These are phyloP conservation scores for Paecilomyces sp. DNA, from an alignment of 2,329 filamentous ascomycete genomes.

Conservation along the genomic window DNA sequence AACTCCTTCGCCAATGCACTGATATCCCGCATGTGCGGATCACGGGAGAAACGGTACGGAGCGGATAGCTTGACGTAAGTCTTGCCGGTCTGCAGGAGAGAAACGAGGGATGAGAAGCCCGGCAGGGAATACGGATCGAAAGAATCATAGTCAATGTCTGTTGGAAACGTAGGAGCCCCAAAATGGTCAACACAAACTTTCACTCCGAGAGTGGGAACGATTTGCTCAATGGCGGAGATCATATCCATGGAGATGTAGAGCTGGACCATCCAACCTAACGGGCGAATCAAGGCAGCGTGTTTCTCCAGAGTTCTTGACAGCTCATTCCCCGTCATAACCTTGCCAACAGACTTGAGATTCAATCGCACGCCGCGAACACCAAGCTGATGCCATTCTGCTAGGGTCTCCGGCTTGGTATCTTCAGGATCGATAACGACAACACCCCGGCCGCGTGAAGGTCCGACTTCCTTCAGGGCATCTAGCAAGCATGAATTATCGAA, in stretches of 20 bases:
- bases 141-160: constrained; percentile 7
- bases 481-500: constrained; percentile 54
- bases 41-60: constrained; percentile 48
- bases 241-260: constrained; percentile 50
- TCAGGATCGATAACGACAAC: constrained; percentile 52
- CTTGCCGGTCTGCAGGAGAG: constrained; percentile 40
- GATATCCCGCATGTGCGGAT: constrained; percentile 38
- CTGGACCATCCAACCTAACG: constrained; percentile 52
- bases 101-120: constrained; percentile 45
- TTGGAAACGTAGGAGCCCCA: constrained; percentile 40
- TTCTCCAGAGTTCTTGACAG: constrained; percentile 36
- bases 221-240: constrained; percentile 41
- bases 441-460: constrained; percentile 44
- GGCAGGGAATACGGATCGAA: constrained; percentile 39
- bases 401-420: constrained; percentile 26
- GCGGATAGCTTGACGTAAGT: constrained; percentile 55
- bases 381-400: constrained; percentile 48
- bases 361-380: constrained; percentile 55
- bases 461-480: constrained; percentile 45
- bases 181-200: constrained; percentile 56
- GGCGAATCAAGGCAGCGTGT: constrained; percentile 46
- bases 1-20: constrained; percentile 46
- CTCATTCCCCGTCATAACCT: constrained; percentile 31
- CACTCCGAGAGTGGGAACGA: constrained; percentile 44
- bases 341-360: constrained; percentile 50